Base-by-base conservation (phyloP, 2,329 filamentous ascomycete genomes). In the Drechslera avenae region DNA sequence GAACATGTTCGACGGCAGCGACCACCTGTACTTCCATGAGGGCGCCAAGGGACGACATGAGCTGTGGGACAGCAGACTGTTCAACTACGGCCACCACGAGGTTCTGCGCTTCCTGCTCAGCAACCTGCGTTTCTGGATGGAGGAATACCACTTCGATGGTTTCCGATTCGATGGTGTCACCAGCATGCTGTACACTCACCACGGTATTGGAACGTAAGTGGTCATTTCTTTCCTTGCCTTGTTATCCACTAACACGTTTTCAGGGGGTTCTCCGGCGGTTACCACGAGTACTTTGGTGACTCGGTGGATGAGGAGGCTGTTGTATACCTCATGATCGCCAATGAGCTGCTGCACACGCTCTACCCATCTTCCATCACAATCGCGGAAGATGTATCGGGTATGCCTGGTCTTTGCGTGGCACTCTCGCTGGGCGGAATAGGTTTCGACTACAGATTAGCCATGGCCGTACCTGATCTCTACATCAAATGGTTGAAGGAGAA, bases 71-170 rank as follows among this genome's bases (percentile, higher is more conserved):
- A 96, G 91, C 74, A 85, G 94, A 53, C 78, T 99, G 48, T 99
- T 99, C 82, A 99, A 99, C 79, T 99, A 97, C 70, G 93, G 92
- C 23, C 85, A 85, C 66, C 91, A 97, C 67, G 94, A 99, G 72
- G 94, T 99, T 17, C 75, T 97, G 71, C 85, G 94, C n/a, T 99
- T 99, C 76, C 79, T 99, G 37, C 80, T 99, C 19, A 97, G 92
- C 73, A 99, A 99, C 72, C 77, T 99, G 50, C 85, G 93, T 18
- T 99, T 96, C 79, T 99, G 94, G 92, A 97, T 99, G 92, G 93
- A 97, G 49, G 92, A 97, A 76, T 99, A 97, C 68, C 80, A 86
- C 33, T 97, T 99, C 69, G 94, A 99, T 69, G 94, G 94, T 18
- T 99, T 97, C 82, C 86, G 94, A 34, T 99, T 99, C 66, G 94